Percentiles rank a stretch among this genome's conserved stretches.
phyloP scores from a whole-genome alignment of 768 basidiomycete genomes.

The Podaxis mareebaensis region DNA sequence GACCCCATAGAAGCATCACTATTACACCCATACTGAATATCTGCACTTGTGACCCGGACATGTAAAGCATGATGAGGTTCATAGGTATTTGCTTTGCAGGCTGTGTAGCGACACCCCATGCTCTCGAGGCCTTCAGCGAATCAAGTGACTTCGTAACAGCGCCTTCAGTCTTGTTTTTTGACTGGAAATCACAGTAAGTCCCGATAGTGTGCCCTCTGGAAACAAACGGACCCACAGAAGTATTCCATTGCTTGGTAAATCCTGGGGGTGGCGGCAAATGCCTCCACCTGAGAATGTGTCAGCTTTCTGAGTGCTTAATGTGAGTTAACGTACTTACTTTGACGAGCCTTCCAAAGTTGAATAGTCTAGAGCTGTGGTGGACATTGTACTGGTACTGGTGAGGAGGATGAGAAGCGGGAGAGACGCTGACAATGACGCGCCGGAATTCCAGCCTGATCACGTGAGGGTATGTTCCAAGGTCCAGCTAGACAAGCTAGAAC shows the following conservation, averaged over 20 bases:
- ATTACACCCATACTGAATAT: constrained; percentile 97
- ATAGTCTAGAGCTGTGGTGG: constrained; percentile 17
- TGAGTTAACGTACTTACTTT: constrained; percentile 9
- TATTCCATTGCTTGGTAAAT: constrained; percentile 47
- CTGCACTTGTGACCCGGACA: constrained; percentile 95
- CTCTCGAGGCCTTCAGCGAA: constrained; percentile 71
- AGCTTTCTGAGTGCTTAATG: not conserved
- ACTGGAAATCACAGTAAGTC: constrained; percentile 31
- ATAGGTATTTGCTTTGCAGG: constrained; percentile 93
- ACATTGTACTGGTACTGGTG: not conserved
- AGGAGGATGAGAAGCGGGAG: not conserved
- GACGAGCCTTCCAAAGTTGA: constrained; percentile 17
- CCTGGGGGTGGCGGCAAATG: constrained; percentile 67
- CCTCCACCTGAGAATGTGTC: constrained; percentile 49
- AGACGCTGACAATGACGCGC: not conserved
- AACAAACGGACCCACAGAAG: constrained; percentile 29
- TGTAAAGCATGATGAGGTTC: constrained; percentile 99
- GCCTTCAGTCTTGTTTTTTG: constrained; percentile 38
- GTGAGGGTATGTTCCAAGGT: not conserved
- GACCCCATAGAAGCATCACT: constrained; percentile 85
- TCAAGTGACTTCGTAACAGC: constrained; percentile 55
- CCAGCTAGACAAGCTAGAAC: no score
- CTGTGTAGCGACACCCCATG: constrained; percentile 81
- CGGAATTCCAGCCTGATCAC: not conserved
- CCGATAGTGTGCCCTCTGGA: not conserved